Base-by-base conservation (phyloP, 75 land plant genomes). In the Pseudotsuga menziesii region DNA sequence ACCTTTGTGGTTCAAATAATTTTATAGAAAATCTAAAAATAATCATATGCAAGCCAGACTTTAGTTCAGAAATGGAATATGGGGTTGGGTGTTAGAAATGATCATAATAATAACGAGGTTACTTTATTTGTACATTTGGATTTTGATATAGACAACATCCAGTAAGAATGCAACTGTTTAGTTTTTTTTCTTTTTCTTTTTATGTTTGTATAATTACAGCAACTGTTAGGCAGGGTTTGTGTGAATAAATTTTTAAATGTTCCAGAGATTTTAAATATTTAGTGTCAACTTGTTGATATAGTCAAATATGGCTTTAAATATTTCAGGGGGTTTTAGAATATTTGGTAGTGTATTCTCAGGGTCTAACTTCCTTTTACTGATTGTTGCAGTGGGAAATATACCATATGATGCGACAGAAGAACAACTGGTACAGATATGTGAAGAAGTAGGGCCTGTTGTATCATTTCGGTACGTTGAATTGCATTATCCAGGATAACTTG, bases 381-480 rank as follows among this genome's bases (percentile, higher is more conserved):
- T 73, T 55, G 35, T 23, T 73, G 70, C 83, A 95, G 98, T 95
- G 61, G 98, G 98, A 69, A 96, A 96, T 74, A 96, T 96, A 67
- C 98, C 98, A 4, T 96, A 96, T 80, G 98, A 96, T 79, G 97
- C 97, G 57, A 91, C 94, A 61, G 98, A 96, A 80, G 98, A 96
- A 79, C 97, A 96, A 87, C 91, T 96, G 59, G 78, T 91, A 48
- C 92, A 94, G 72, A 96, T 96, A 25, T 96, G 98, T 76, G 92
- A 94, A 83, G 98, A 96, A 80, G 98, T 94, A 52, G 98, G 97
- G 32, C 97, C 97, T 61, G 97, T 96, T 23, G 98, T 96, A 32
- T 88, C 89, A 0, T 96, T 96, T 85, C 89, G 97, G 97, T 95
- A 56, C 4, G 84, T 75, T 41, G 55, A 81, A 23, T 58, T 27